Evolutionary conservation across 768 basidiomycete genomes (phyloP).

Genomic region (Termitomyces sp.): DNA sequence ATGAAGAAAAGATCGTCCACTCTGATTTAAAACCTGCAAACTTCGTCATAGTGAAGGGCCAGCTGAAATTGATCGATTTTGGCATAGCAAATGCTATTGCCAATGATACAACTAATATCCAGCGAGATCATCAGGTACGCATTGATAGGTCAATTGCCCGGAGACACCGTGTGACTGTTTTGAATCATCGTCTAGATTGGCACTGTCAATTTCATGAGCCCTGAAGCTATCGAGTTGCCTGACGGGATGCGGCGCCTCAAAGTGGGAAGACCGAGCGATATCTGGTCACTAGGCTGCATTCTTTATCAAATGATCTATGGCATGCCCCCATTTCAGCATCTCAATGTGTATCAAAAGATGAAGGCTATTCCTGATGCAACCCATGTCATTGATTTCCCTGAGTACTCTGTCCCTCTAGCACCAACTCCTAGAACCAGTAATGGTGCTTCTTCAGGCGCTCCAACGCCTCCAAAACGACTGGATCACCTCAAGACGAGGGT

Average conservation of each 20-base stretch:
- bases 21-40: constrained; percentile 98
- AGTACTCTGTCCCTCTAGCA: constrained; percentile 50
- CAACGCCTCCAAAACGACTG: constrained; percentile 47
- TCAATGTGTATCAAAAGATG: constrained; percentile 86
- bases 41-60: constrained; percentile 92
- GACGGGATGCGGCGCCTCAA: constrained; percentile 87
- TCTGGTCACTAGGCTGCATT: constrained; percentile 98
- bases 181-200: constrained; percentile 57
- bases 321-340: constrained; percentile 83
- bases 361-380: constrained; percentile 81
- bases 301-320: constrained; percentile 99
- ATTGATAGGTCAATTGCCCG: neutral
- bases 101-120: constrained; percentile 97
- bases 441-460: constrained; percentile 19
- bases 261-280: constrained; percentile 92
- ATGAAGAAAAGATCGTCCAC: constrained; percentile 98
- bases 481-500: constrained; percentile 72
- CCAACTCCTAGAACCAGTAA: constrained; percentile 27
- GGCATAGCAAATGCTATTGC: constrained; percentile 99
- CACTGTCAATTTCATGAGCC: constrained; percentile 98
- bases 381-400: constrained; percentile 80
- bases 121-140: constrained; percentile 86
- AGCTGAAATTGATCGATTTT: constrained; percentile 97
- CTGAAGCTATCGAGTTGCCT: constrained; percentile 88
- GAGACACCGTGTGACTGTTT: neutral